Base-by-base conservation (phyloP, 2,329 filamentous ascomycete genomes). In the Didymella exigua region DNA sequence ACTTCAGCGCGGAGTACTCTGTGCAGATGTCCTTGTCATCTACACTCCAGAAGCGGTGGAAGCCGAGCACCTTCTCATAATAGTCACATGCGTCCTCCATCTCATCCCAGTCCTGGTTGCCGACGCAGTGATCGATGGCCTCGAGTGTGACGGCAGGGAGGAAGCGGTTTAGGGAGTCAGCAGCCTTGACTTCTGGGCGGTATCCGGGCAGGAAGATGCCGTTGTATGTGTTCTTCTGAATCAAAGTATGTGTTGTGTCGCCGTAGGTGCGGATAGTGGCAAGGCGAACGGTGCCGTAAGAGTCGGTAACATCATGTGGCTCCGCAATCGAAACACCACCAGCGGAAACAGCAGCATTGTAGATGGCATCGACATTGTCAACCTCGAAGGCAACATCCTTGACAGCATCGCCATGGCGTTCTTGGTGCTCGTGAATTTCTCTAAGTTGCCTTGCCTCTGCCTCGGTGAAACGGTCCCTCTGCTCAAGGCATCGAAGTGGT, bases 1-100 rank as follows among this genome's bases (percentile, higher is more conserved):
- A 90, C 77, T 88, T 91, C 42, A 97, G 82, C 9, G 93, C 92
- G 1, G 89, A 92, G 83, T 91, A 97, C 72, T 96, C 92, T 63
- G 90, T 96, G 83, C 87, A 91, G 78, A 97, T 96, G 73, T 96
- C 86, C 65, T 86, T 89, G 81, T 97, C 93, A 75, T 97, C 93
- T 54, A 97, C 93, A 49, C 88, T 91, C 93, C 93, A 97, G 87
- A 97, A 97, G 63, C 93, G 90, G 80, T 96, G 92, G 84, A 97
- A 97, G 49, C 89, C 89, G 24, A 97, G 89, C 59, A 89, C 90
- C 60, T 87, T 85, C 79, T 97, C 93, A 80, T 97, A 98, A 76
- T 86, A 87, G 54, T 82, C 81, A 70, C 85, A 88, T 19, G 82
- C 78, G 42, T 79, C 78, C 52, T 87, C 83, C 84, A 98, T 96